Base-by-base conservation (phyloP, 192 early-diverging fungal genomes). In the Backusella tuberculispora region DNA sequence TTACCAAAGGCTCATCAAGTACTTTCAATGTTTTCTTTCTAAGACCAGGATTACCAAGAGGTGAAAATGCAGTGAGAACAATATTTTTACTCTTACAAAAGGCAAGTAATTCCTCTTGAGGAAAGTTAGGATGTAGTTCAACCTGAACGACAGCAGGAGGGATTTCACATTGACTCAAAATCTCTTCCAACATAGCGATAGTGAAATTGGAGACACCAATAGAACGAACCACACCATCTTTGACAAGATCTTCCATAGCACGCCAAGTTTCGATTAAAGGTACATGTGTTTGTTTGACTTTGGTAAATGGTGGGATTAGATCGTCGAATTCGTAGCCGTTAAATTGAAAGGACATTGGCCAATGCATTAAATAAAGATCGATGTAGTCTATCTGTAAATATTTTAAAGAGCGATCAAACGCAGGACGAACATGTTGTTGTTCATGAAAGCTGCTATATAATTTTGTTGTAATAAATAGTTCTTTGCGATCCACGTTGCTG, bases 301-400 rank as follows among this genome's bases (percentile, higher is more conserved):
- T 53, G 3, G 72, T 66, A 48, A 60, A 42, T 21, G 60, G 48
- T 46, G 19, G 34, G 29, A 10, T 34, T 42, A 75, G 75, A 40
- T 82, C 82, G 40, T 78, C 73, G 34, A 47, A 50, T 26, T 81
- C 79, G 13, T 74, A 81, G 5, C 76, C 76, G 46, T 56, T 74
- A 63, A 77, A 83, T 73, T 82, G 77, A 77, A 79, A 84, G 1
- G 93, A 89, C 40, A 88, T 76, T 0, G 95, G 95, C 92, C 92
- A 97, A 84, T 97, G 95, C 74, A 96, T 88, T 47, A 97, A 81
- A 73, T 95, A 93, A 64, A 95, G 73, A 74, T 97, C 95, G 26
- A 97, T 76, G 75, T 97, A 95, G 24, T 91, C 86, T 41, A 92
- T 72, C 47, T 86, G 82, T 4, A 96, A 84, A 76, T 91, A 88